Percentiles rank a stretch among this genome's conserved stretches.
Conservation (phyloP, 495 filamentous ascomycete species). For the Pseudevernia furfuracea region DNA sequence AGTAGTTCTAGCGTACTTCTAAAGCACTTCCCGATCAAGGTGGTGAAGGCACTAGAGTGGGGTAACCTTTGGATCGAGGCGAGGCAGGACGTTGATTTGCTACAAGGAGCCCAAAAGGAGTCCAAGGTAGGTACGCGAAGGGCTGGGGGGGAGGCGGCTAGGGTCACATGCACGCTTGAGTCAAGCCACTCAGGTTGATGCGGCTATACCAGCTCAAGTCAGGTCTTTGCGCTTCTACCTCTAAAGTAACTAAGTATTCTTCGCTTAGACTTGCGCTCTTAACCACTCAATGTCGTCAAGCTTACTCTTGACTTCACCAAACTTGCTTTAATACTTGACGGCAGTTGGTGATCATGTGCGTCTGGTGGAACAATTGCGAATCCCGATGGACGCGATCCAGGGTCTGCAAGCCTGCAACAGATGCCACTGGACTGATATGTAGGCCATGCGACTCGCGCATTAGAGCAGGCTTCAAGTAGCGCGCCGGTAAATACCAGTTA, state of each 20-base stretch:
- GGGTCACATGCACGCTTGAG: too few species aligned
- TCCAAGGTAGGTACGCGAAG: not conserved
- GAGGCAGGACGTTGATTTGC: not conserved
- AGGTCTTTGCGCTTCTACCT: constrained; percentile 12
- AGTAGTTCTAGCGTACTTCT: constrained; percentile 20
- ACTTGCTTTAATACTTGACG: too few species aligned
- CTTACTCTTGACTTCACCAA: not conserved
- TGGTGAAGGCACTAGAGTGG: constrained; percentile 2
- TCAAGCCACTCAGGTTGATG: not conserved
- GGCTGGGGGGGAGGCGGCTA: not conserved
- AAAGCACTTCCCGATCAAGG: constrained; percentile 13
- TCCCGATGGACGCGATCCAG: not conserved
- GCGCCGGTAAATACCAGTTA: constrained; percentile 10
- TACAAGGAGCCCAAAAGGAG: too few species aligned
- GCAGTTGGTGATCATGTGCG: constrained; percentile 8
- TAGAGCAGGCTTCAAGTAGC: constrained; percentile 17
- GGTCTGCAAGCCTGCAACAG: constrained; percentile 1
- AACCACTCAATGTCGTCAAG: too few species aligned
- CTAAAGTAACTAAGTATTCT: not conserved
- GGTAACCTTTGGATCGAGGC: constrained; percentile 6
- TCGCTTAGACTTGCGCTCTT: not conserved
- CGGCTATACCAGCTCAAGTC: constrained; percentile 10
- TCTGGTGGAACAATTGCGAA: constrained; percentile 9
- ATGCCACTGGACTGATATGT: not conserved
- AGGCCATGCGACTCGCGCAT: constrained; percentile 21